These are phyloP conservation scores for Cubamyces lactineus DNA, from an alignment of 768 basidiomycete genomes.

Conservation along the genomic window DNA sequence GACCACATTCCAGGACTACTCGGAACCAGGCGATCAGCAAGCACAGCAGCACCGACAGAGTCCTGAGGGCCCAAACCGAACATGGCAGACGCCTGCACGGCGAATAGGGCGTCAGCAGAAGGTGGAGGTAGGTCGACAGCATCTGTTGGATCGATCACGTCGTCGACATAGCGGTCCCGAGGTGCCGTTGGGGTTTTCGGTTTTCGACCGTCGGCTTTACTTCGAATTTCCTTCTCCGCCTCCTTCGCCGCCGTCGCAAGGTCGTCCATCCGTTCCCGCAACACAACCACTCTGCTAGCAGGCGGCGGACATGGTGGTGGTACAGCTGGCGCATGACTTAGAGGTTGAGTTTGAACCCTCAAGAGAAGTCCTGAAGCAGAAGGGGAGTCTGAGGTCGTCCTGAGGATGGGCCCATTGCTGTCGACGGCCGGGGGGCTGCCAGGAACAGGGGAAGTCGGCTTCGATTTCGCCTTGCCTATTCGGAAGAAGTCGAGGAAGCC, in stretches of 20 bases:
- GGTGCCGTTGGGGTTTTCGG: constrained; percentile 46
- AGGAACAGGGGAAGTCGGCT: constrained; percentile 50
- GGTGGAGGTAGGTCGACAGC: constrained; percentile 78
- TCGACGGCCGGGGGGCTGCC: constrained; percentile 30
- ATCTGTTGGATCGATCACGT: constrained; percentile 83
- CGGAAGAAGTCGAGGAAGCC: constrained; percentile 74
- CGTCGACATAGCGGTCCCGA: constrained; percentile 45
- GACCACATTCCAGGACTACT: constrained; percentile 62
- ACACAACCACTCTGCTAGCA: constrained; percentile 63
- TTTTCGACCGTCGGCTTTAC: constrained; percentile 52
- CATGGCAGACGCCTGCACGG: constrained; percentile 73
- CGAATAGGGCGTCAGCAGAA: constrained; percentile 69
- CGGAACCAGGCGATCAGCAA: constrained; percentile 73
- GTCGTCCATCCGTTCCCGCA: constrained; percentile 80
- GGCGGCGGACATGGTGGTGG: constrained; percentile 34
- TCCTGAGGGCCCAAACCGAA: constrained; percentile 75
- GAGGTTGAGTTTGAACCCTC: constrained; percentile 34
- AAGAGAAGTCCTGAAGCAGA: constrained; percentile 46
- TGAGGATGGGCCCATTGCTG: constrained; percentile 38
- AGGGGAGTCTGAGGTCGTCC: constrained; percentile 70
- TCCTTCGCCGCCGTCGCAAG: constrained; percentile 71
- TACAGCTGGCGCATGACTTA: constrained; percentile 42
- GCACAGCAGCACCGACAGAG: constrained; percentile 72
- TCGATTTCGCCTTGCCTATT: constrained; percentile 67
- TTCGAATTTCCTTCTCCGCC: constrained; percentile 72